These are phyloP conservation scores for Circinella minor DNA, from an alignment of 371 early-diverging fungal genomes.

Conservation along the genomic window DNA sequence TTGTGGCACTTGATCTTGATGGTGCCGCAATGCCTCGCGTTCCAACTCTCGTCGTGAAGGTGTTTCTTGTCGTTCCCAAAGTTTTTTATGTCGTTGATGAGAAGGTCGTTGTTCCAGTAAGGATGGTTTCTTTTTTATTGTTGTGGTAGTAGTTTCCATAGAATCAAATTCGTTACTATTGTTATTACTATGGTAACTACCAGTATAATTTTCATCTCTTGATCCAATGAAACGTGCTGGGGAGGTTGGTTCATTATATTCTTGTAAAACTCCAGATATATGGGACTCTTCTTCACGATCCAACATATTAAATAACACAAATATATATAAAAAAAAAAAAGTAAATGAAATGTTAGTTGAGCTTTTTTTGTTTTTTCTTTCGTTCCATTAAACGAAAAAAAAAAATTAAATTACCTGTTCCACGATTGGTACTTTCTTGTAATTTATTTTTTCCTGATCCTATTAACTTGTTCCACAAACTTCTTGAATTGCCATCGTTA, in stretches of 20 bases:
- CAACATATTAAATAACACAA: conserved; percentile 62
- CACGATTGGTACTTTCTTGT: neutral
- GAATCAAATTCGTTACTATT: neutral
- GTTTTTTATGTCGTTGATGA: conserved; percentile 10
- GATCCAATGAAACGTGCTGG: conserved; percentile 27
- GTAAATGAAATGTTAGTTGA: no score
- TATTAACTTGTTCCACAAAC: neutral
- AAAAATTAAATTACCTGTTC: conserved; percentile 14
- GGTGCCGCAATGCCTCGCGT: conserved; percentile 17
- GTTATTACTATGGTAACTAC: neutral
- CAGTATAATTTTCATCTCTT: neutral
- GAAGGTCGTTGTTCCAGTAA: conserved; percentile 14
- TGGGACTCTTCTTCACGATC: conserved; percentile 64
- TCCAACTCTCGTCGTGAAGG: conserved; percentile 13
- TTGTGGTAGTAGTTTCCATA: neutral
- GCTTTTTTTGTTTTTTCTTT: no score
- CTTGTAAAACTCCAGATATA: conserved; percentile 54
- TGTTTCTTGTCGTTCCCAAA: conserved; percentile 14
- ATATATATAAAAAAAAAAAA: conserved; percentile 21
- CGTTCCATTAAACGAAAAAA: neutral
- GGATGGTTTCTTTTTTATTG: neutral
- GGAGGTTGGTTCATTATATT: conserved; percentile 41
- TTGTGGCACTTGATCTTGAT: neutral
- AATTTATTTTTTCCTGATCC: neutral
- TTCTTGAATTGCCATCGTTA: neutral